These are phyloP conservation scores for Capsicum baccatum DNA, from an alignment of 257 asterid genomes.

Conservation along the genomic window DNA sequence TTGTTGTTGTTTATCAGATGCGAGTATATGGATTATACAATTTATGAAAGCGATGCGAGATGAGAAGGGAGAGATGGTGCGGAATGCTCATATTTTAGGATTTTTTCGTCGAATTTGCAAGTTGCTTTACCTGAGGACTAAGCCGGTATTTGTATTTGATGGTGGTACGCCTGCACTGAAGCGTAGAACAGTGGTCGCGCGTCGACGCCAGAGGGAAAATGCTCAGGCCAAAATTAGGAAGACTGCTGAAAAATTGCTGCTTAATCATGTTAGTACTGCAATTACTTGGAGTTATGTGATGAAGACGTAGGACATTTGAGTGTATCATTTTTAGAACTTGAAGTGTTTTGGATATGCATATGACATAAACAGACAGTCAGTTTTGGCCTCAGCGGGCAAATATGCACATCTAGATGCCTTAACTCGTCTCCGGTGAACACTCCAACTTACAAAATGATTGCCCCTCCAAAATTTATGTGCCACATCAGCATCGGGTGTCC, in stretches of 20 bases:
- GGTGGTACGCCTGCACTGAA: conserved; percentile 97
- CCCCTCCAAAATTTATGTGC: no score
- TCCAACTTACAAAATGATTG: no score
- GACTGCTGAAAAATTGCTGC: conserved; percentile 95
- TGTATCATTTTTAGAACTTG: neutral
- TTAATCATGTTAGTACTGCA: conserved; percentile 67
- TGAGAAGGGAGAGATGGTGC: conserved; percentile 95
- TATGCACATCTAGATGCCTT: no score
- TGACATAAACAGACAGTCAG: no score
- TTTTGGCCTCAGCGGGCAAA: no score
- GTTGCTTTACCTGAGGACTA: conserved; percentile 84
- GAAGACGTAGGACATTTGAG: neutral
- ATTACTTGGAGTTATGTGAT: conserved; percentile 10
- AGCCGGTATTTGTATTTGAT: conserved; percentile 94
- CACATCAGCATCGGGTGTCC: no score
- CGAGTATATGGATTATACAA: conserved; percentile 98
- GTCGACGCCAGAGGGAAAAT: conserved; percentile 97
- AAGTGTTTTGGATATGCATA: no score
- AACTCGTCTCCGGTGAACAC: no score
- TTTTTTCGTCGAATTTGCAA: conserved; percentile 95
- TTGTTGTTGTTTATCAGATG: conserved; percentile 57
- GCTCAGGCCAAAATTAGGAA: conserved; percentile 96
- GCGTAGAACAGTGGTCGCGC: conserved; percentile 90
- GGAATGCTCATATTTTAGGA: conserved; percentile 89
- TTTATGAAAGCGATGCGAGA: conserved; percentile 99